phyloP scores from a whole-genome alignment of 2,329 filamentous ascomycete genomes.

The Verticillium tricorpus region DNA sequence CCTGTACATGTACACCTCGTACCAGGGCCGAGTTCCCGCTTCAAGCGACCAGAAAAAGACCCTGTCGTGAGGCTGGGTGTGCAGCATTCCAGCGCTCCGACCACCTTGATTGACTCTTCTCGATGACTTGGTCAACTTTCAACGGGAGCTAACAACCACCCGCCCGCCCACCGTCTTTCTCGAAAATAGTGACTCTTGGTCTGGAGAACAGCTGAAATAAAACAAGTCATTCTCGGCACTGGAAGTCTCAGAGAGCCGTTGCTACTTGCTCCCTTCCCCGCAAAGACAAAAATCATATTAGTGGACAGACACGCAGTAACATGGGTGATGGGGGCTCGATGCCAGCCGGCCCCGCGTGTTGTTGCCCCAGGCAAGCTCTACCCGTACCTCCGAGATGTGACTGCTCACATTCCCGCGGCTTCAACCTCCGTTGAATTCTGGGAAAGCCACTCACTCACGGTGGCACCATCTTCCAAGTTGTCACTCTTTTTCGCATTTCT shows the following conservation, averaged over 20 bases:
- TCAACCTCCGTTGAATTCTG: slow-evolving; percentile 5
- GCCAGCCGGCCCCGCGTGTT: background rate
- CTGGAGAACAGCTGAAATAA: background rate
- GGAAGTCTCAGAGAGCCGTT: too few relatives aligned
- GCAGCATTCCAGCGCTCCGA: background rate
- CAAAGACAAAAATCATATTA: too few relatives aligned
- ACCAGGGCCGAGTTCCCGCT: background rate
- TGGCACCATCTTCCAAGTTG: background rate
- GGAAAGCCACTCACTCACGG: background rate
- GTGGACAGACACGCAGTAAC: background rate
- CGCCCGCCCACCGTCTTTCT: background rate
- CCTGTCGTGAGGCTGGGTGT: too few relatives aligned
- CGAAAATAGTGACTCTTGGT: slow-evolving; percentile 3
- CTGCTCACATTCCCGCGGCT: slow-evolving; percentile 9
- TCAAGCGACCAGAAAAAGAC: background rate
- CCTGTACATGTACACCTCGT: background rate
- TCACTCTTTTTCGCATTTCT: too few relatives aligned
- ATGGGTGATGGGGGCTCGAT: background rate
- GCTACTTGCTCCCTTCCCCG: too few relatives aligned
- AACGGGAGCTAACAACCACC: background rate
- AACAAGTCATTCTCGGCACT: too few relatives aligned
- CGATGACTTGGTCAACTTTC: background rate
- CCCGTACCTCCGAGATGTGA: slow-evolving; percentile 5
- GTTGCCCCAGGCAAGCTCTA: background rate
- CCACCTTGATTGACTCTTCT: background rate